Evolutionary conservation across 2,329 filamentous ascomycete genomes (phyloP), one percentile per base, ranked within the genome.

Genomic region (Coniella lustricola): DNA sequence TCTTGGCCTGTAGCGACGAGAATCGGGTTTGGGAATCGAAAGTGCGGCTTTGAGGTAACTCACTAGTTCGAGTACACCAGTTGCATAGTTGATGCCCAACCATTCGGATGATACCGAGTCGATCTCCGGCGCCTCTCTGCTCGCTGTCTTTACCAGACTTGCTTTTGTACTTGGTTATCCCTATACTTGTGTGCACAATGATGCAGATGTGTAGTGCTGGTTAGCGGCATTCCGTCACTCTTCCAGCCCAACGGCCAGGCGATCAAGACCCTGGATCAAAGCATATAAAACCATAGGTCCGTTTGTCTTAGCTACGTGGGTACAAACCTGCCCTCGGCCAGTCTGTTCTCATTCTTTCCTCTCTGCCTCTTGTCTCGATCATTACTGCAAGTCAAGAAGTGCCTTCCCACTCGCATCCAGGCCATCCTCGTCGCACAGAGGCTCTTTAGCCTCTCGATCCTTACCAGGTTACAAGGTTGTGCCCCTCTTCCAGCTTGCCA

Each of bases 21-120:
- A 44, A 47, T 25, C 25, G 16, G 31, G 35, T 38, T 35, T 5
- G 25, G 25, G 25, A 5, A 10, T 29, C 25, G 25, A 29, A 10
- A 29, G 10, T 5, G 25, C 10, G 25, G 5, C 25, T 29, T 10
- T 29, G 10, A n/a, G n/a, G n/a, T n/a, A n/a, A n/a, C n/a, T n/a
- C n/a, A n/a, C n/a, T n/a, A n/a, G n/a, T n/a, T n/a, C n/a, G n/a
- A n/a, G n/a, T n/a, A n/a, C n/a, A n/a, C n/a, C n/a, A n/a, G n/a
- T n/a, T 10, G 10, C 25, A 29, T 5, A 40, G 46, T 50, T 50
- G 50, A 52, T 52, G 50, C 50, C 50, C 50, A 52, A 52, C 43
- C 43, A n/a, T n/a, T n/a, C n/a, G n/a, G 33, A 33, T 18, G 16
- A 17, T 34, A 25, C n/a, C n/a, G n/a, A n/a, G n/a, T 49, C 25